Percentiles rank a stretch among this genome's conserved stretches.
These are phyloP conservation scores for Barnettozyma sucrosica DNA, from an alignment of 805 yeast species.

Conservation along the genomic window DNA sequence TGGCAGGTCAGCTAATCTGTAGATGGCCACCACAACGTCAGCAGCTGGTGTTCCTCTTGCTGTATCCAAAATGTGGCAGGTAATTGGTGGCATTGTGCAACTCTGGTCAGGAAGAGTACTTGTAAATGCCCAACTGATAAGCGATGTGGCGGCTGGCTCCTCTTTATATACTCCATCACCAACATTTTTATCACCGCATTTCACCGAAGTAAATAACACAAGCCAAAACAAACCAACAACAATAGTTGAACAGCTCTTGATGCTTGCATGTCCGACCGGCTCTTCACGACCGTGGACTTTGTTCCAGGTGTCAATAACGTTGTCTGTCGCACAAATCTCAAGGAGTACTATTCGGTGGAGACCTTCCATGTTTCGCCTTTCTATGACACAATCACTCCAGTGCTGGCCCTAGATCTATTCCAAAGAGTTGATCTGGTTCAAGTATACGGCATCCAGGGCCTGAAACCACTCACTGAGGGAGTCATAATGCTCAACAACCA, in stretches of 20 bases:
- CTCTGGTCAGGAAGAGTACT: no score
- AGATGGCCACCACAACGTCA: slow-evolving; percentile 64
- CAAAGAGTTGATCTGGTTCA: slow-evolving; percentile 16
- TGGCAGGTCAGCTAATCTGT: slow-evolving; percentile 25
- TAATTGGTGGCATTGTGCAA: slow-evolving; percentile 48
- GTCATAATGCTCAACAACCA: slow-evolving; percentile 35
- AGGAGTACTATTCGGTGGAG: slow-evolving; percentile 30
- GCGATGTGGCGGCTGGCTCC: neutral
- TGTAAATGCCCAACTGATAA: neutral
- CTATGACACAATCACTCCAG: slow-evolving; percentile 25
- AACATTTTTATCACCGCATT: neutral
- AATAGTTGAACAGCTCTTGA: neutral
- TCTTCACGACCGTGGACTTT: slow-evolving; percentile 12
- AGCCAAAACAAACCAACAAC: neutral
- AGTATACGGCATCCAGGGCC: slow-evolving; percentile 26
- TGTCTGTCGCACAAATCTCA: slow-evolving; percentile 20
- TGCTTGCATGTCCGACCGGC: neutral
- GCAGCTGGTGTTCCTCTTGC: slow-evolving; percentile 77
- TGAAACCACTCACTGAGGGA: slow-evolving; percentile 10
- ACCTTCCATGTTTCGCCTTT: slow-evolving; percentile 32
- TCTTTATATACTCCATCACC: neutral
- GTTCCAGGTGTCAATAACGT: slow-evolving; percentile 27
- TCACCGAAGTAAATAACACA: neutral
- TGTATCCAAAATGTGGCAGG: slow-evolving; percentile 89
- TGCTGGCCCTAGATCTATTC: slow-evolving; percentile 28